Evolutionary conservation across 169 alveolate species (phyloP).

Genomic region (Condylostoma magnum): DNA sequence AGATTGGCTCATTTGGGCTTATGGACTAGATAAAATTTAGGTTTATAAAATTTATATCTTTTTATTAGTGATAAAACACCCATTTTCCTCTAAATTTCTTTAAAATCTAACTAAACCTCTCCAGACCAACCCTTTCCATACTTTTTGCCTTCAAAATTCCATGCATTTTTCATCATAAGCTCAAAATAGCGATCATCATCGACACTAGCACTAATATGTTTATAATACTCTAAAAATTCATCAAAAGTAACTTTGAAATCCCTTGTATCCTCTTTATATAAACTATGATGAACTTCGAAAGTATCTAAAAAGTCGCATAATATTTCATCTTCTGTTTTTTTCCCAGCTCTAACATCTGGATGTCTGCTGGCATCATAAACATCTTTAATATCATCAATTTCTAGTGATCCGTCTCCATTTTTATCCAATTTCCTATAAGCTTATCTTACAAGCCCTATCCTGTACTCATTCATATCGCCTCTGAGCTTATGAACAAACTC

Average conservation of each 20-base stretch:
- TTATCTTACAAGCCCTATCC: slow-evolving; percentile 42
- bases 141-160: slow-evolving; percentile 18
- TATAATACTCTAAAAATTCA: slow-evolving; percentile 61
- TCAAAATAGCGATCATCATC: slow-evolving; percentile 61
- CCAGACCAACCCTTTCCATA: slow-evolving; percentile 25
- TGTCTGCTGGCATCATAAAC: slow-evolving; percentile 50
- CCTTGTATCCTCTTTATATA: slow-evolving; percentile 38
- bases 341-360: slow-evolving; percentile 64
- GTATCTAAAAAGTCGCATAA: slow-evolving; percentile 52
- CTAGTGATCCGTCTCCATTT: slow-evolving; percentile 36
- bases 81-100: too few species aligned
- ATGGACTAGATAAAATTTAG: too few species aligned
- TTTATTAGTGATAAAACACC: too few species aligned
- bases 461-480: slow-evolving; percentile 59
- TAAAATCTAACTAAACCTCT: background rate
- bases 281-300: slow-evolving; percentile 46
- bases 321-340: slow-evolving; percentile 60
- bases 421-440: slow-evolving; percentile 46
- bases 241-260: slow-evolving; percentile 44
- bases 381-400: slow-evolving; percentile 37
- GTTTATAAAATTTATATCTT: too few species aligned
- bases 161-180: slow-evolving; percentile 43
- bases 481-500: slow-evolving; percentile 50
- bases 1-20: too few species aligned
- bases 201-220: slow-evolving; percentile 52